Percentiles rank a stretch among this genome's conserved stretches.
phyloP scores from a whole-genome alignment of 2,329 filamentous ascomycete genomes.

The Nannizziopsis barbatae region DNA sequence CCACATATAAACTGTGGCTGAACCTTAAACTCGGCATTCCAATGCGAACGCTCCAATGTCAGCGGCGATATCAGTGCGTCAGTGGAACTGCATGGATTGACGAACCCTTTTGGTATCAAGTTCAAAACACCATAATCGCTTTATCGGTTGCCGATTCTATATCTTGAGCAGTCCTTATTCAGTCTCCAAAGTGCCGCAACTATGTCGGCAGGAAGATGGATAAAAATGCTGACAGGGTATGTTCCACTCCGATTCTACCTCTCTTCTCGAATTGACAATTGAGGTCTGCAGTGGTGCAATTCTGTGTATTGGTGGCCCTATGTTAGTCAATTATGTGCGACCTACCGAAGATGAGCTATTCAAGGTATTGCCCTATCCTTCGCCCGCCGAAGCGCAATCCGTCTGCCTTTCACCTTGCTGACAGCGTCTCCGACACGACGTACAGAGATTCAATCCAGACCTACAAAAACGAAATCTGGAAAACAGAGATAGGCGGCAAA shows the following conservation, averaged over 20 bases:
- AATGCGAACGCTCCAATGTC: no score
- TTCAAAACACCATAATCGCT: no score
- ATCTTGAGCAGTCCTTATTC: not conserved
- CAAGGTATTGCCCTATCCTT: conserved; percentile 35
- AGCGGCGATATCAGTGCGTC: no score
- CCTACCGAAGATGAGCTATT: conserved; percentile 90
- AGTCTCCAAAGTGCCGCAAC: not conserved
- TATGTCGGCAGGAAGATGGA: conserved; percentile 34
- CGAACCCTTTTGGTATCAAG: no score
- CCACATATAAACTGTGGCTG: no score
- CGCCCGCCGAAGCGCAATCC: not conserved
- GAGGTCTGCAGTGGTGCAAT: conserved; percentile 48
- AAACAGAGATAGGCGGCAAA: conserved; percentile 59
- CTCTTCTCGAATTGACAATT: conserved; percentile 1
- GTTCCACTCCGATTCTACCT: conserved; percentile 20
- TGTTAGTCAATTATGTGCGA: conserved; percentile 58
- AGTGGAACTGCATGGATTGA: no score
- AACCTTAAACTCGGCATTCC: no score
- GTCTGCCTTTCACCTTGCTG: not conserved
- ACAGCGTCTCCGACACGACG: not conserved
- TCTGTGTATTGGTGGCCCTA: conserved; percentile 73
- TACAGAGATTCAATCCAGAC: conserved; percentile 76
- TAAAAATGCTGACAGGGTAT: conserved; percentile 63
- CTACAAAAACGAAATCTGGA: conserved; percentile 83
- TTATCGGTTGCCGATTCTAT: no score